Evolutionary conservation across 495 filamentous ascomycete genomes (phyloP).

Genomic region (Neurospora discreta): DNA sequence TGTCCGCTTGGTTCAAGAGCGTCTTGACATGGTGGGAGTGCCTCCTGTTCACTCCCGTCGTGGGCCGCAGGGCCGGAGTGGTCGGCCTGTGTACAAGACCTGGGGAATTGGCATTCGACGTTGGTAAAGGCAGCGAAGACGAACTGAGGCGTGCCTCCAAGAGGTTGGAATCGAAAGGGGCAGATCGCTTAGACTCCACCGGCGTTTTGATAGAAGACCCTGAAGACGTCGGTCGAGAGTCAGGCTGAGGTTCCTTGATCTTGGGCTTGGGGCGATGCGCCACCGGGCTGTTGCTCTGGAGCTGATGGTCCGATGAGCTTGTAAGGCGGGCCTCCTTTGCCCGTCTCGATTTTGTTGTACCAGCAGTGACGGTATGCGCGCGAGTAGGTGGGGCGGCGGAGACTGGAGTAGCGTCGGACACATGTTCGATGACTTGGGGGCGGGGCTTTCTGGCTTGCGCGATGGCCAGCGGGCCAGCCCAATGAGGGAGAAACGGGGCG

Average conservation of each 20-base stretch:
- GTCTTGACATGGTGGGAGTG: constrained; percentile 40
- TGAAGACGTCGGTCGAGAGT: constrained; percentile 10
- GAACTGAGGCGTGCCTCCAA: constrained; percentile 41
- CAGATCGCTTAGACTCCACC: background rate
- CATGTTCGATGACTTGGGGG: constrained; percentile 23
- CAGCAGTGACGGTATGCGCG: constrained; percentile 50
- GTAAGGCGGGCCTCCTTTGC: constrained; percentile 31
- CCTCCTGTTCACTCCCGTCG: constrained; percentile 34
- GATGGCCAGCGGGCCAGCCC: constrained; percentile 60
- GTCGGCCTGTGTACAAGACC: constrained; percentile 31
- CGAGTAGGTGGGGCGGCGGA: constrained; percentile 42
- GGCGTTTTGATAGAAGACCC: constrained; percentile 1
- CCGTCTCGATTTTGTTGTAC: constrained; percentile 34
- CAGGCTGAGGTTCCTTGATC: constrained; percentile 4
- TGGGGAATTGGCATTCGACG: constrained; percentile 37
- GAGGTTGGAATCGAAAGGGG: constrained; percentile 14
- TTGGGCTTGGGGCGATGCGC: constrained; percentile 16
- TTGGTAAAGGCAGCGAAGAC: background rate
- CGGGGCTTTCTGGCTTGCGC: constrained; percentile 62
- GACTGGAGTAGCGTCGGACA: constrained; percentile 34
- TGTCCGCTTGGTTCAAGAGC: constrained; percentile 37
- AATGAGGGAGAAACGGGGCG: constrained; percentile 40
- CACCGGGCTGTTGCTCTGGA: constrained; percentile 7
- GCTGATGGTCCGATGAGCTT: constrained; percentile 28
- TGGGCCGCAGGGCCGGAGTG: constrained; percentile 41